phyloP scores from a whole-genome alignment of 202 grass and related monocot species.

The Digitaria exilis region DNA sequence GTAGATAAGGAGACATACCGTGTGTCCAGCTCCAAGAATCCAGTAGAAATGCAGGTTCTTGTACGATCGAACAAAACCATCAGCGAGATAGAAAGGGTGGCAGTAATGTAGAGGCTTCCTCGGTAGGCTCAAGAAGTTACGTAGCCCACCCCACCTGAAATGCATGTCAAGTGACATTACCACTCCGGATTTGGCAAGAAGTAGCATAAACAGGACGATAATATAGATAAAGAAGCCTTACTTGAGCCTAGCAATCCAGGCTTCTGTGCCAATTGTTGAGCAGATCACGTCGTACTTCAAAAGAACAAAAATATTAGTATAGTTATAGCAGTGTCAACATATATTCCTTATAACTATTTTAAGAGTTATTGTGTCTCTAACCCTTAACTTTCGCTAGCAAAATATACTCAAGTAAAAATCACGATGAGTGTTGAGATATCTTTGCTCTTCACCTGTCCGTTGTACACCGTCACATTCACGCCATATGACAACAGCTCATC shows the following conservation, averaged over 20 bases:
- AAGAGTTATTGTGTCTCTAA: neutral
- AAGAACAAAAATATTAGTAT: neutral
- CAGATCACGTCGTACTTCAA: neutral
- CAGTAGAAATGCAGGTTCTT: neutral
- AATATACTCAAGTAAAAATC: neutral
- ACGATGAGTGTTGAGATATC: neutral
- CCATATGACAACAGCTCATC: constrained; percentile 3
- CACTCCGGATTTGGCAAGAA: neutral
- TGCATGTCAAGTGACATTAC: neutral
- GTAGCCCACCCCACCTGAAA: neutral
- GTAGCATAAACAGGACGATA: neutral
- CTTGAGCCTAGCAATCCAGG: neutral
- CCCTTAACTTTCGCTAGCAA: neutral
- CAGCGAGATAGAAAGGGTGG: neutral
- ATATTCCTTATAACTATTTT: no score
- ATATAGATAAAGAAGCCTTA: no score
- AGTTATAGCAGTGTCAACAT: no score
- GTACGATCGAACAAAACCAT: neutral
- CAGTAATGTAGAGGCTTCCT: neutral
- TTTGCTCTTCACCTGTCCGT: neutral
- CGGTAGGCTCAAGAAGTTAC: neutral
- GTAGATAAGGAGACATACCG: neutral
- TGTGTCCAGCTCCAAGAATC: neutral
- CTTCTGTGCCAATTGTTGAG: neutral
- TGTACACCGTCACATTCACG: constrained; percentile 8